Percentiles rank a stretch among this genome's conserved stretches.
phyloP scores from a whole-genome alignment of 2,329 filamentous ascomycete genomes.

The Teratosphaeriaceae sp. region DNA sequence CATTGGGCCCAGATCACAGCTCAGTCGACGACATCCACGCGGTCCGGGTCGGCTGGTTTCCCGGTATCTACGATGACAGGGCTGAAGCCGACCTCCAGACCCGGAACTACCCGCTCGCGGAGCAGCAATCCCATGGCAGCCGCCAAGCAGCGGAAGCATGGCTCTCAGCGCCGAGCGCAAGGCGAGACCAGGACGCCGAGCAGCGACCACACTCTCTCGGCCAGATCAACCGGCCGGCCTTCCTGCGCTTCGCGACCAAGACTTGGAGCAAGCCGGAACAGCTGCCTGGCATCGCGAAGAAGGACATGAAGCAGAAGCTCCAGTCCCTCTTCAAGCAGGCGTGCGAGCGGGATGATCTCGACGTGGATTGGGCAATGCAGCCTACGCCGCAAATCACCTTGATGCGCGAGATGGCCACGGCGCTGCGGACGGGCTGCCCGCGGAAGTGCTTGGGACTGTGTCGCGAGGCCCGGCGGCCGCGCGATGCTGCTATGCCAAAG shows the following conservation, averaged over 20 bases:
- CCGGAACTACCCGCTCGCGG: slow-evolving; percentile 5
- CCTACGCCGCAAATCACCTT: slow-evolving; percentile 4
- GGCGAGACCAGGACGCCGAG: background rate
- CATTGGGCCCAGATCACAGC: too few species aligned
- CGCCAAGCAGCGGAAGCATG: background rate
- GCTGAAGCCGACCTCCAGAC: slow-evolving; percentile 3
- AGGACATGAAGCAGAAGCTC: slow-evolving; percentile 4
- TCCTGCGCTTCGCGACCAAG: slow-evolving; percentile 3
- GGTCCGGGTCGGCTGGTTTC: slow-evolving; percentile 6
- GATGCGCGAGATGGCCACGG: background rate
- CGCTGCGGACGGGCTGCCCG: background rate
- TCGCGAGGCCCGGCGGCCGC: background rate
- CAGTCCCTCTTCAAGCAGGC: slow-evolving; percentile 3
- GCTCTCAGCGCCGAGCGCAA: background rate
- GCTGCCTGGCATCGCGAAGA: slow-evolving; percentile 1
- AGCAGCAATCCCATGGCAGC: background rate
- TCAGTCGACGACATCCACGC: background rate
- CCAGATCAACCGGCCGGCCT: slow-evolving; percentile 2
- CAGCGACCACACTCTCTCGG: background rate
- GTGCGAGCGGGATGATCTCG: background rate
- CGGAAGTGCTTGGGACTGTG: background rate
- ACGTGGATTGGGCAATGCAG: slow-evolving; percentile 5
- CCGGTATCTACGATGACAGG: slow-evolving; percentile 3
- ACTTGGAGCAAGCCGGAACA: background rate
- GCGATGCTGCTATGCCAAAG: background rate